phyloP scores from a whole-genome alignment of 176 grass and related monocot genomes.

The Triticum dicoccoides region DNA sequence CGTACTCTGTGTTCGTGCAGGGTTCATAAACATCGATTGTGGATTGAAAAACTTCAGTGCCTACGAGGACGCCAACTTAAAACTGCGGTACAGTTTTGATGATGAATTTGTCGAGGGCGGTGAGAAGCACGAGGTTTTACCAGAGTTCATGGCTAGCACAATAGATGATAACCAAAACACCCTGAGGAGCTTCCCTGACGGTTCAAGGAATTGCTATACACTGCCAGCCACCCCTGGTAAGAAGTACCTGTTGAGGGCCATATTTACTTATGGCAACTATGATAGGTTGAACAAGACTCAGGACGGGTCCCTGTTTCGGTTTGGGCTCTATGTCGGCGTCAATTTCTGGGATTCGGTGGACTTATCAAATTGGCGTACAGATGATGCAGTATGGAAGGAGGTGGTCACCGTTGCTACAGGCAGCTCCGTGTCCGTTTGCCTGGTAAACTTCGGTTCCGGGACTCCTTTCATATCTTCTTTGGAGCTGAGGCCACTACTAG shows the following conservation, averaged over 20 bases:
- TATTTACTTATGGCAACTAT: conserved; percentile 10
- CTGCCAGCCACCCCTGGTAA: not conserved
- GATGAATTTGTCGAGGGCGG: not conserved
- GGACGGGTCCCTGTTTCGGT: not conserved
- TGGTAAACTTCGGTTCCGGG: not conserved
- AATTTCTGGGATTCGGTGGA: conserved; percentile 2
- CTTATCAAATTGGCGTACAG: rapidly evolving
- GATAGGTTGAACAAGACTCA: not conserved
- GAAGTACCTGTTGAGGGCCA: not conserved
- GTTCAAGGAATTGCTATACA: not conserved
- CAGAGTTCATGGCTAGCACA: not conserved
- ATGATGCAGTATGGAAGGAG: rapidly evolving
- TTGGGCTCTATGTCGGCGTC: not conserved
- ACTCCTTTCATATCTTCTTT: conserved; percentile 7
- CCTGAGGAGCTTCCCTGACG: not conserved
- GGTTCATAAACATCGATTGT: conserved; percentile 22
- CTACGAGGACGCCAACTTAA: not conserved
- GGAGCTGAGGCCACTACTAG: not conserved
- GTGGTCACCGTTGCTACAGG: not conserved
- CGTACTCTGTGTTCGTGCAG: not conserved
- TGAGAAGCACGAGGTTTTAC: not conserved
- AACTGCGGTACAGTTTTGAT: not conserved
- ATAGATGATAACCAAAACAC: not conserved
- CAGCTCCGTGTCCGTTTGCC: not conserved
- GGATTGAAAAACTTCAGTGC: not conserved